phyloP scores from a whole-genome alignment of 1,284 basidiomycete genomes.

The Erythrobasidium hasegawianum region DNA sequence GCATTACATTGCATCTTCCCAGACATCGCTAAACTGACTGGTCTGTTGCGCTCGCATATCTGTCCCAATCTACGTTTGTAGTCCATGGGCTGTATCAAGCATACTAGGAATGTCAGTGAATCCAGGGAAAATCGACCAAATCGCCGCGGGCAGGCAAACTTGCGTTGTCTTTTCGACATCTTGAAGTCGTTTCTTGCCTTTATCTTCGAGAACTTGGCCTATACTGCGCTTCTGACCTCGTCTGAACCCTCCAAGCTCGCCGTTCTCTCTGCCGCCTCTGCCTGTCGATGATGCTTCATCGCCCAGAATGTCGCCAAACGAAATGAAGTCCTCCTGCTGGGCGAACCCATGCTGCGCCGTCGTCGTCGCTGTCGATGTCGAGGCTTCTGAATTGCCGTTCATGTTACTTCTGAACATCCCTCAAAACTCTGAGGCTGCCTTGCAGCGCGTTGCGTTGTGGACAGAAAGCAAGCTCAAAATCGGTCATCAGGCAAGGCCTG shows the following conservation, averaged over 20 bases:
- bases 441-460: too few relatives aligned
- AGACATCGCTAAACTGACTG: conserved; percentile 57
- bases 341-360: conserved; percentile 37
- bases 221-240: conserved; percentile 43
- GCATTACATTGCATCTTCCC: background rate
- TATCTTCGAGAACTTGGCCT: conserved; percentile 40
- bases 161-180: conserved; percentile 60
- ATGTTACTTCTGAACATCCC: too few relatives aligned
- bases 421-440: too few relatives aligned
- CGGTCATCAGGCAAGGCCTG: too few relatives aligned
- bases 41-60: conserved; percentile 70
- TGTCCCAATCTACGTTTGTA: conserved; percentile 69
- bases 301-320: conserved; percentile 53
- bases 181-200: conserved; percentile 56
- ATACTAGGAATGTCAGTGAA: too few relatives aligned
- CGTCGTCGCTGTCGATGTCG: conserved; percentile 6
- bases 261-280: conserved; percentile 35
- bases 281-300: too few relatives aligned
- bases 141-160: too few relatives aligned
- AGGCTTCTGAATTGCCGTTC: background rate
- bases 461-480: too few relatives aligned
- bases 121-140: too few relatives aligned
- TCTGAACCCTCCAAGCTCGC: conserved; percentile 3
- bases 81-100: conserved; percentile 64
- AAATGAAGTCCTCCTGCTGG: conserved; percentile 59